Conservation (phyloP, 768 basidiomycete genomes). For the Crucibulum laeve region DNA sequence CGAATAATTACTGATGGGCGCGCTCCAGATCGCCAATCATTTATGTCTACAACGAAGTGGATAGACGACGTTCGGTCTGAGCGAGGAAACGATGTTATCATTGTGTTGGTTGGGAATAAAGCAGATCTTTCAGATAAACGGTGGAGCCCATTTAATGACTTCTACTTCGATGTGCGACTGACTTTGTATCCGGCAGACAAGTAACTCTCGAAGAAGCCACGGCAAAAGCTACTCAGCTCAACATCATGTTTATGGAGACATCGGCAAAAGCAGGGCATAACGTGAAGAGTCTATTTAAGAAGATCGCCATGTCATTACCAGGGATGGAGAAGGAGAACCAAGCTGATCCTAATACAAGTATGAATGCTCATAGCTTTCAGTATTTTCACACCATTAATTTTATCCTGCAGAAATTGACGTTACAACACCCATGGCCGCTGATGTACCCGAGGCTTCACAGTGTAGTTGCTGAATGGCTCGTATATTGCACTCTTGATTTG, state of each 20-base stretch:
- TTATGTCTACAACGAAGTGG: slow-evolving; percentile 98
- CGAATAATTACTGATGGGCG: slow-evolving; percentile 2
- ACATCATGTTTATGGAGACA: slow-evolving; percentile 99
- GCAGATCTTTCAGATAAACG: slow-evolving; percentile 98
- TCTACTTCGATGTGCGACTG: slow-evolving; percentile 4
- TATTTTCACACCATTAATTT: slow-evolving; percentile 6
- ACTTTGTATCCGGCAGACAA: slow-evolving; percentile 56
- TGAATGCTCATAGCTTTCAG: slow-evolving; percentile 13
- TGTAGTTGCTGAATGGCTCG: slow-evolving; percentile 64
- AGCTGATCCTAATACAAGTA: slow-evolving; percentile 52
- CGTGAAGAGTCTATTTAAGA: slow-evolving; percentile 98
- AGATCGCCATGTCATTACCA: slow-evolving; percentile 96
- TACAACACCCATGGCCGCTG: slow-evolving; percentile 59
- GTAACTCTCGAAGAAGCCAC: slow-evolving; percentile 99
- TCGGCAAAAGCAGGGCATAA: slow-evolving; percentile 99
- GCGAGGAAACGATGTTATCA: slow-evolving; percentile 95
- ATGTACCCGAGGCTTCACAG: slow-evolving; percentile 82
- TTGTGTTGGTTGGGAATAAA: slow-evolving; percentile 98
- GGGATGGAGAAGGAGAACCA: slow-evolving; percentile 88
- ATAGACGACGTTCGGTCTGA: slow-evolving; percentile 99
- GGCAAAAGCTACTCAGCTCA: slow-evolving; percentile 81
- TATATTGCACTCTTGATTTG: neutral
- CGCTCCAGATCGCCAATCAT: slow-evolving; percentile 79
- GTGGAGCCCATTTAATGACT: slow-evolving; percentile 41
- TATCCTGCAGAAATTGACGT: slow-evolving; percentile 80